Base-by-base conservation (phyloP, 2,329 filamentous ascomycete species). In the Bretziella fagacearum region DNA sequence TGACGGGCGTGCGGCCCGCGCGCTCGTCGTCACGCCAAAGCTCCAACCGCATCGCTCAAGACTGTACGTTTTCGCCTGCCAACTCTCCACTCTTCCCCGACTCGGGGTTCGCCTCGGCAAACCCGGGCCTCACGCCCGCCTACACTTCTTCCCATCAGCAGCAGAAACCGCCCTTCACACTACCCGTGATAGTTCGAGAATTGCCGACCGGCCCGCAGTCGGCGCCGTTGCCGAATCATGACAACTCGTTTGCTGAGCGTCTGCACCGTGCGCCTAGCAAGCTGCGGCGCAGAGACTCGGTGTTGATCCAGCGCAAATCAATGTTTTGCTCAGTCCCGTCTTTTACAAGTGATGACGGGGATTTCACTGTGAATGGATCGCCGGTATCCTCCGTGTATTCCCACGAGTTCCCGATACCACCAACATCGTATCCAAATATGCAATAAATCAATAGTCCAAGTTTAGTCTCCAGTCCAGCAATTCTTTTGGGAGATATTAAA, bases 11-110 rank as follows among this genome's bases (percentile, higher is more conserved):
- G 37, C 48, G 44, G 13, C 44, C 39, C n/a, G 29, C 48, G 26
- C 44, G 44, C 33, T 44, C 48, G 20, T 47, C 48, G 20, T 50
- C 48, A 15, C 48, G 48, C 40, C 44, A 47, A 15, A 32, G 44
- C n/a, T 35, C 40, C 17, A 50, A 35, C 39, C 48, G 48, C 15
- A 43, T 48, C 20, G 40, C 40, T 27, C 15, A 29, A 43, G 40
- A 43, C 27, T 30, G 40, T 43, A 43, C 32, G 40, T 46, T 46
- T 29, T 47, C 40, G 39, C 44, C 45, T 29, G 36, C 39, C 17
- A 25, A 30, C 30, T 27, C 33, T 42, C 35, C 35, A 3, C 33
- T 15, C 3, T 36, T n/a, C 18, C 33, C 32, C 20, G 47, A 45
- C 35, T 41, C 47, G 11, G 36, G 27, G 25, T 45, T 45, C 45